Evolutionary conservation across 2,329 filamentous ascomycete genomes (phyloP).

Genomic region (Phaeophleospora eucalypticola): DNA sequence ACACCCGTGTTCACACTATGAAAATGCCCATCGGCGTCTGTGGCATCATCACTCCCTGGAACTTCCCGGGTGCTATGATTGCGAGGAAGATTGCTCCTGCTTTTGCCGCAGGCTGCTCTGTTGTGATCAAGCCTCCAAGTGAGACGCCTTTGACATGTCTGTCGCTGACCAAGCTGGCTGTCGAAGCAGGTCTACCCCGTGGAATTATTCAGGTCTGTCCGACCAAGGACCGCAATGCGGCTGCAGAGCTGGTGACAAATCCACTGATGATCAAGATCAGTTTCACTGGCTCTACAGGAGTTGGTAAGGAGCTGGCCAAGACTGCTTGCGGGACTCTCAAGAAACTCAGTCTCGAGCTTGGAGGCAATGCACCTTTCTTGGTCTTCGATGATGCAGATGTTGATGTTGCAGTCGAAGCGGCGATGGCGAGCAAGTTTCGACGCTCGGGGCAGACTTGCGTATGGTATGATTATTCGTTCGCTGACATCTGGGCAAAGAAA

Average conservation of each 20-base stretch:
- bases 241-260: slow-evolving; percentile 8
- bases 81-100: slow-evolving; percentile 15
- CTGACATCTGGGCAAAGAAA: no score
- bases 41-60: slow-evolving; percentile 69
- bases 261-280: slow-evolving; percentile 24
- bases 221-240: slow-evolving; percentile 7
- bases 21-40: slow-evolving; percentile 36
- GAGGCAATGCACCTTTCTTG: slow-evolving; percentile 28
- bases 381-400: slow-evolving; percentile 29
- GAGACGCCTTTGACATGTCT: slow-evolving; percentile 24
- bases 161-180: slow-evolving; percentile 17
- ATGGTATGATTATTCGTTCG: no score
- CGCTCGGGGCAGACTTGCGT: slow-evolving; percentile 26
- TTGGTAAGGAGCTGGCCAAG: slow-evolving; percentile 26
- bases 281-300: slow-evolving; percentile 27
- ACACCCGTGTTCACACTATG: slow-evolving; percentile 1
- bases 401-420: slow-evolving; percentile 20
- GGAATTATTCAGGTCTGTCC: slow-evolving; percentile 17
- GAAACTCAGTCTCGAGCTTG: slow-evolving; percentile 24
- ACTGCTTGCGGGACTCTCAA: slow-evolving; percentile 20
- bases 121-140: slow-evolving; percentile 22
- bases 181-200: slow-evolving; percentile 18
- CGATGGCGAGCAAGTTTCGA: slow-evolving; percentile 25
- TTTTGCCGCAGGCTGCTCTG: slow-evolving; percentile 26
- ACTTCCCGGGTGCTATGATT: slow-evolving; percentile 29